Percentiles rank a stretch among this genome's conserved stretches.
phyloP scores from a whole-genome alignment of 805 yeast genomes.

The Pichia pseudocactophila region DNA sequence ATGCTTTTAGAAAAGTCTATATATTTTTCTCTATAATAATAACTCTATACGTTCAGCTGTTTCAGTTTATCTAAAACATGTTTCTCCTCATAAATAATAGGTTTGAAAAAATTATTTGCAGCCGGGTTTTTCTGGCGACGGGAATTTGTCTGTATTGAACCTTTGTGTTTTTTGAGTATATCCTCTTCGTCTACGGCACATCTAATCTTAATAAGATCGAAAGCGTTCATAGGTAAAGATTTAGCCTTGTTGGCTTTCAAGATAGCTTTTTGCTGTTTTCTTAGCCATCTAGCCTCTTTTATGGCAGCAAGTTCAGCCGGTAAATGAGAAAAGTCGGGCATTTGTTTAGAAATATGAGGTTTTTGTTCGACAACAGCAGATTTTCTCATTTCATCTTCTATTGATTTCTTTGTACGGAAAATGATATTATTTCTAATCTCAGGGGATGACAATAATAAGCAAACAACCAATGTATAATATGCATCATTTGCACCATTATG shows the following conservation, averaged over 20 bases:
- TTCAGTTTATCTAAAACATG: slow-evolving; percentile 6
- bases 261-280: slow-evolving; percentile 1
- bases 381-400: background rate
- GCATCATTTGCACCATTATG: slow-evolving; percentile 29
- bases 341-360: background rate
- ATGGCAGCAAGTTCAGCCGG: slow-evolving; percentile 3
- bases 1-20: background rate
- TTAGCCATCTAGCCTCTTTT: slow-evolving; percentile 3
- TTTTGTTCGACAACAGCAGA: background rate
- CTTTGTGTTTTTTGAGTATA: slow-evolving; percentile 8
- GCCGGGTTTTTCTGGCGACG: slow-evolving; percentile 5
- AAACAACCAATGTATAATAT: slow-evolving; percentile 22
- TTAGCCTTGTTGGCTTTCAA: slow-evolving; percentile 6
- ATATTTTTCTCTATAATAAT: background rate
- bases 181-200: slow-evolving; percentile 14
- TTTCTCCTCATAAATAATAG: slow-evolving; percentile 5
- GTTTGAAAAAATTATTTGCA: slow-evolving; percentile 12
- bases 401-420: slow-evolving; percentile 1
- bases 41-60: slow-evolving; percentile 8
- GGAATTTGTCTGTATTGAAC: background rate
- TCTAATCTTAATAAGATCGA: slow-evolving; percentile 8
- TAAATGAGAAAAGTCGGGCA: slow-evolving; percentile 2
- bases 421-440: slow-evolving; percentile 19
- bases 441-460: slow-evolving; percentile 22
- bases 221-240: background rate